Evolutionary conservation across 163 green algal species (phyloP).

Genomic region (Volvox carteri): DNA sequence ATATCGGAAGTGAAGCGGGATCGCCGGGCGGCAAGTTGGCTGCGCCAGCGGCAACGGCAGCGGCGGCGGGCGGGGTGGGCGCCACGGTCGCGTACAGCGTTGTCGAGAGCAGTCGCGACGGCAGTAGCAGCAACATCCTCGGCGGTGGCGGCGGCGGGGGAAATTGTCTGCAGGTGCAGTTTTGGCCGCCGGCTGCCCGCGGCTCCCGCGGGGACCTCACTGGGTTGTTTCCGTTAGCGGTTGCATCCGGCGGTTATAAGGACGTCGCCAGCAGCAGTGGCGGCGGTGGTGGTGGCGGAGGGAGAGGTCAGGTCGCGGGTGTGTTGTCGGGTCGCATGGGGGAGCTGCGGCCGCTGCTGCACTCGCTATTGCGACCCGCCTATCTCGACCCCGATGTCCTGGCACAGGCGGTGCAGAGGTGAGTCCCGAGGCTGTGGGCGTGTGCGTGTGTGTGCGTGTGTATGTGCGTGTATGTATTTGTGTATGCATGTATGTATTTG

Average conservation of each 20-base stretch:
- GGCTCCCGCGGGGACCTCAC: constrained; percentile 40
- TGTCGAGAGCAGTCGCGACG: not conserved
- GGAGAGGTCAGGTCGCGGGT: not conserved
- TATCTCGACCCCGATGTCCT: constrained; percentile 55
- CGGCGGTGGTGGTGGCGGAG: not conserved
- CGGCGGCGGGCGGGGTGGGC: not conserved
- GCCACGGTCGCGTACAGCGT: not conserved
- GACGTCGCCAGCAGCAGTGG: not conserved
- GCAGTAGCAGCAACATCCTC: not conserved
- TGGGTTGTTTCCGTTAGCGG: not conserved
- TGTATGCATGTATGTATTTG: not conserved
- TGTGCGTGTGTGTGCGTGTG: not conserved
- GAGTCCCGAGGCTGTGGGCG: not conserved
- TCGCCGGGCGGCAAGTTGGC: not conserved
- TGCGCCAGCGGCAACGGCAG: not conserved
- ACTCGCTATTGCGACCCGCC: constrained; percentile 45
- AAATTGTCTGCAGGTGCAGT: not conserved
- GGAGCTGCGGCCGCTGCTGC: constrained; percentile 50
- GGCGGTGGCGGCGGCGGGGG: not conserved
- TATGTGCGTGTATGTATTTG: not conserved
- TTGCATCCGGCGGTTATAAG: not conserved
- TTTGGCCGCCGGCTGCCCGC: constrained; percentile 15
- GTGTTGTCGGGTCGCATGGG: not conserved
- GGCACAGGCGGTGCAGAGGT: constrained; percentile 55
- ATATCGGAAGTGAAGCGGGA: not conserved